These are phyloP conservation scores for Cladosporium colombiae DNA, from an alignment of 2,329 filamentous ascomycete genomes.

Conservation along the genomic window DNA sequence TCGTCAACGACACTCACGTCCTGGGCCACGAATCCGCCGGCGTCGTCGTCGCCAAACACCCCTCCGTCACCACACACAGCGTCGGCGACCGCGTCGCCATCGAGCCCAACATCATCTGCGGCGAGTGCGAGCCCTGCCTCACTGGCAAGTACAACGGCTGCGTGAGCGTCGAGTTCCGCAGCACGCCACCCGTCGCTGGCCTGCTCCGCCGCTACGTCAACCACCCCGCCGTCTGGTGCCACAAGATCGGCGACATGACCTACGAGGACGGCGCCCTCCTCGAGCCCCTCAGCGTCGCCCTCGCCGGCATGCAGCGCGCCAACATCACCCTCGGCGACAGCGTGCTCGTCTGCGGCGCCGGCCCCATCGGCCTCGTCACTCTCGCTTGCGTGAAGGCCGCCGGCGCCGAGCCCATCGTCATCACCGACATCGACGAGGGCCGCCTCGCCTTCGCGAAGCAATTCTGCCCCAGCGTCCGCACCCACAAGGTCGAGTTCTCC, in stretches of 20 bases:
- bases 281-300: slow-evolving; percentile 84
- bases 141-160: slow-evolving; percentile 96
- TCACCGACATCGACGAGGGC: slow-evolving; percentile 91
- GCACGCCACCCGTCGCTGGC: slow-evolving; percentile 85
- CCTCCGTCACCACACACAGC: slow-evolving; percentile 75
- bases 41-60: slow-evolving; percentile 74
- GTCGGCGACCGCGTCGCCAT: slow-evolving; percentile 89
- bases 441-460: slow-evolving; percentile 82
- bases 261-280: slow-evolving; percentile 89
- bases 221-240: slow-evolving; percentile 91
- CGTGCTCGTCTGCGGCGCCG: slow-evolving; percentile 86
- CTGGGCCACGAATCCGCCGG: slow-evolving; percentile 93
- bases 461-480: slow-evolving; percentile 75
- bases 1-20: slow-evolving; percentile 84
- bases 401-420: slow-evolving; percentile 85
- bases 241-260: slow-evolving; percentile 90
- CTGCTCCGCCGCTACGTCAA: slow-evolving; percentile 90
- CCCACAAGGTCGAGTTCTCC: slow-evolving; percentile 71
- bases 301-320: slow-evolving; percentile 84
- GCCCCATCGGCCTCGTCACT: slow-evolving; percentile 89
- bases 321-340: slow-evolving; percentile 81
- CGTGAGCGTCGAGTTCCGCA: slow-evolving; percentile 80
- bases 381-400: slow-evolving; percentile 81
- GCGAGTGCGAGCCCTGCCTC: slow-evolving; percentile 84
- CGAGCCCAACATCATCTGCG: slow-evolving; percentile 92